These are phyloP conservation scores for Tetrastigma voinierianum DNA, from an alignment of 164 flowering plant genomes.

Conservation along the genomic window DNA sequence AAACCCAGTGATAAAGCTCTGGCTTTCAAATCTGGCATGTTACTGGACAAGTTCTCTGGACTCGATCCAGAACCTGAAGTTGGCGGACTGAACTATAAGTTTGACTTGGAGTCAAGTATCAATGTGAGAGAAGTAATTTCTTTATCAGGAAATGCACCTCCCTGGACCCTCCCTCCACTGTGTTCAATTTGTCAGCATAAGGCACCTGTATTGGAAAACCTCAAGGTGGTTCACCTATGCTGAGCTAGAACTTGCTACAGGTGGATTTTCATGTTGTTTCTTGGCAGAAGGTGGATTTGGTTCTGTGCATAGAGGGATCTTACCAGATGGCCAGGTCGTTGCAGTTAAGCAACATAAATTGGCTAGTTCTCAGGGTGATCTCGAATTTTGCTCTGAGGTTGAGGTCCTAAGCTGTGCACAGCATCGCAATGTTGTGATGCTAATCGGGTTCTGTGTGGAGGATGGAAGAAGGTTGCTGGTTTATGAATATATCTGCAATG, in stretches of 20 bases:
- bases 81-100: constrained; percentile 28
- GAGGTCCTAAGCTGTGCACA: constrained; percentile 96
- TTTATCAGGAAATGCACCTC: constrained; percentile 53
- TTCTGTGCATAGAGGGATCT: constrained; percentile 78
- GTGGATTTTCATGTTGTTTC: constrained; percentile 78
- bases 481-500: constrained; percentile 93
- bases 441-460: constrained; percentile 91
- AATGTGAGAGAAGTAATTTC: constrained; percentile 64
- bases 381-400: constrained; percentile 92
- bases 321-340: constrained; percentile 77
- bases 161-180: constrained; percentile 79
- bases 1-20: constrained; percentile 26
- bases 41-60: constrained; percentile 44
- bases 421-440: constrained; percentile 94
- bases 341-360: constrained; percentile 93
- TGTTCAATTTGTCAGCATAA: constrained; percentile 88
- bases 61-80: constrained; percentile 44
- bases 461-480: constrained; percentile 77
- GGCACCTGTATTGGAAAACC: constrained; percentile 81
- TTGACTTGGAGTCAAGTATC: constrained; percentile 36
- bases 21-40: constrained; percentile 31
- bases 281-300: constrained; percentile 99
- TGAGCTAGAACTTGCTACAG: constrained; percentile 78
- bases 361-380: constrained; percentile 93
- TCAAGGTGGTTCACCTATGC: constrained; percentile 77